Evolutionary conservation across 2,329 filamentous ascomycete species (phyloP), one percentile per base, ranked within the genome.

Genomic region (Biscogniauxia sp.): DNA sequence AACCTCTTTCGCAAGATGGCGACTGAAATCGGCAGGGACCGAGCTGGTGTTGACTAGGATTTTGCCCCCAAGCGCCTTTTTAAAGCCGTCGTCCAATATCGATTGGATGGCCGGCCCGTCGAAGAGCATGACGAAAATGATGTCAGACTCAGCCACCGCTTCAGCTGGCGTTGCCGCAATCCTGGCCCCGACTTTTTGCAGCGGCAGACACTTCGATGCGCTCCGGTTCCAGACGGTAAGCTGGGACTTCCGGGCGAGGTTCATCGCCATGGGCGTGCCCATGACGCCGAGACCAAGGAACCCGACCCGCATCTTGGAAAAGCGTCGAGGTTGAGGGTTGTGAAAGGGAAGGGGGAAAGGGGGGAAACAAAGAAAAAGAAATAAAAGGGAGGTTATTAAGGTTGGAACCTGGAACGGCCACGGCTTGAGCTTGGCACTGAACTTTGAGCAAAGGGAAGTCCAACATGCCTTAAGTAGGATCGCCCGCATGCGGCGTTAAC

Each of bases 191-290:
- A 64, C 66, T 15, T 61, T 15, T 15, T 53, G 45, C 0, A 75
- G 63, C 2, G 57, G 57, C 0, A 54, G 51, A 53, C 70, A 74
- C 57, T 73, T 74, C 6, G 69, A 65, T 0, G 64, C 1, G 49
- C 55, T 72, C 26, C 73, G 69, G 51, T 74, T 75, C 72, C 72
- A 75, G 9, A 75, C 72, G 0, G 65, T 70, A 3, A 72, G 28
- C 0, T 63, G 64, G 52, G 68, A 74, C 32, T 65, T 59, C 5
- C 66, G 66, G n/a, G 65, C 55, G 6, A 75, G 65, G 41, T 74
- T 72, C 45, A 73, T 59, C 41, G 73, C 73, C 73, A 75, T 75
- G 26, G 73, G 72, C 19, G 68, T 69, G 50, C 71, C 71, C 73
- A 75, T 75, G 17, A 66, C 64, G 20, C 73, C 72, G 2, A 74